Percentiles rank a stretch among this genome's conserved stretches.
Conservation (phyloP, 306 rosid genomes). For the Castanea mollissima region DNA sequence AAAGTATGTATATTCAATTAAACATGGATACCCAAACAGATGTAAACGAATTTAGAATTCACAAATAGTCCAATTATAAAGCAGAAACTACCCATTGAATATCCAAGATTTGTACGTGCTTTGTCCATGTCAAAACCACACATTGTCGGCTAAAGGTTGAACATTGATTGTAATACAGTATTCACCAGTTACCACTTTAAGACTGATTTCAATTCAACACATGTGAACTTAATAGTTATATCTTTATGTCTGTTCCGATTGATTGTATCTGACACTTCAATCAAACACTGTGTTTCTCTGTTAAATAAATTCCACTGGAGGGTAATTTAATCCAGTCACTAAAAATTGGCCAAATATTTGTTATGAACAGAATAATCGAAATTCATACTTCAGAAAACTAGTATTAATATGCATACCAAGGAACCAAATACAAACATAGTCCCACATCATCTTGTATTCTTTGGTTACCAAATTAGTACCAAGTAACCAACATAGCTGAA, state of each 20-base stretch:
- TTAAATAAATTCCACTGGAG: constrained; percentile 6
- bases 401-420: constrained; percentile 1
- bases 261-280: neutral
- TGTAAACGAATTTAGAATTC: neutral
- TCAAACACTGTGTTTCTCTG: neutral
- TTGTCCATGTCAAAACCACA: neutral
- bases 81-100: neutral
- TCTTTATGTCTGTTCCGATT: neutral
- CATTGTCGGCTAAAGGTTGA: neutral
- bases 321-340: neutral
- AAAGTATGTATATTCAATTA: neutral
- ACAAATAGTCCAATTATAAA: neutral
- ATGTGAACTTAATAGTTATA: neutral
- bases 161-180: neutral
- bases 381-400: constrained; percentile 5
- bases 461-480: constrained; percentile 2
- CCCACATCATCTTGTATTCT: neutral
- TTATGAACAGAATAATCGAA: constrained; percentile 4
- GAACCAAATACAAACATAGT: neutral
- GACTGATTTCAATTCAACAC: neutral
- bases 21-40: neutral
- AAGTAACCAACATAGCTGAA: neutral
- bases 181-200: neutral
- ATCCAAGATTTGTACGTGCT: neutral
- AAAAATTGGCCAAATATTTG: neutral